A percentile compares a stretch with the other conserved stretches of the same genome.
Evolutionary conservation across 441 rosid genomes (phyloP).

Genomic region (Hura crepitans): DNA sequence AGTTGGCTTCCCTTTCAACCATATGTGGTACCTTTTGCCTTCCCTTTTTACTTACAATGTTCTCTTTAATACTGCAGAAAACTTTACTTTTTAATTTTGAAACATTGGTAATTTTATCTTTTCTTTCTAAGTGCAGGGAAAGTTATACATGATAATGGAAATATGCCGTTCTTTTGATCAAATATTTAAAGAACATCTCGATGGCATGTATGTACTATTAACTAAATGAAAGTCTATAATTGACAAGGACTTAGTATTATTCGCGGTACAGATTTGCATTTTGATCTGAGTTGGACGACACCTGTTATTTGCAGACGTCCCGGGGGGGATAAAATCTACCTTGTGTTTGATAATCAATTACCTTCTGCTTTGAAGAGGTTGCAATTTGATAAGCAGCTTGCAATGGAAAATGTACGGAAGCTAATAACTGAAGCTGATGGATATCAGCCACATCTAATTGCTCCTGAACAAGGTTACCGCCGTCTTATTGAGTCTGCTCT

Average conservation of each 20-base stretch:
- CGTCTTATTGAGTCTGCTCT: constrained; percentile 82
- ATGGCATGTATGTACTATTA: constrained; percentile 54
- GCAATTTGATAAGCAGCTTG: constrained; percentile 82
- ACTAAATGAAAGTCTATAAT: constrained; percentile 2
- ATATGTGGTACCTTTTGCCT: constrained; percentile 1
- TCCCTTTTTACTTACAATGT: too few species aligned
- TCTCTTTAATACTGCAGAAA: constrained; percentile 4
- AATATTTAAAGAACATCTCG: constrained; percentile 87
- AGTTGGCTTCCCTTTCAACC: constrained; percentile 11
- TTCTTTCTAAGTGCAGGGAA: constrained; percentile 57
- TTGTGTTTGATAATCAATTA: constrained; percentile 75
- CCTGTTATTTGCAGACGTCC: constrained; percentile 55
- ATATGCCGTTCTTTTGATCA: constrained; percentile 90
- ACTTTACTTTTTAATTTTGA: constrained; percentile 2
- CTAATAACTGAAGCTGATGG: constrained; percentile 94
- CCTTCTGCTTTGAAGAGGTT: constrained; percentile 83
- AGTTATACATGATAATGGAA: constrained; percentile 88
- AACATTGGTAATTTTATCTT: not conserved
- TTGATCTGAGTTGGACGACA: constrained; percentile 18
- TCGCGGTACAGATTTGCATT: constrained; percentile 13
- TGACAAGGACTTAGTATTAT: not conserved
- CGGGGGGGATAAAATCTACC: constrained; percentile 86
- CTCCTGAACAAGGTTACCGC: constrained; percentile 94
- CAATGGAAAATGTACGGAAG: constrained; percentile 75
- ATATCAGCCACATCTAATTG: constrained; percentile 89